Conservation (phyloP, 2,329 filamentous ascomycete genomes). For the Didymella sp. region DNA sequence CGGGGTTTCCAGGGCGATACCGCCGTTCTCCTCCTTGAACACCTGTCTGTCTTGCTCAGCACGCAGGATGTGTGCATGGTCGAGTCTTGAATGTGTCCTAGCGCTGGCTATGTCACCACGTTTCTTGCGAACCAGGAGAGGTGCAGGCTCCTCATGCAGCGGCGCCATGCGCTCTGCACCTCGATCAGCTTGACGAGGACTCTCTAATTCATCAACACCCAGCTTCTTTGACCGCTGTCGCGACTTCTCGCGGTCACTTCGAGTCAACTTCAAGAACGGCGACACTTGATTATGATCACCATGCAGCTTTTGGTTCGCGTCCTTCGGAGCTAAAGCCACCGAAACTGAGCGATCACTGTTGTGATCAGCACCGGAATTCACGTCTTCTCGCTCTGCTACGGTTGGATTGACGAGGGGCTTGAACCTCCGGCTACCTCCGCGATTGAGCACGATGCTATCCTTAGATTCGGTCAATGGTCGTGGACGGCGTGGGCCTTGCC, state of each 20-base stretch:
- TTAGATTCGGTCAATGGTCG: not conserved
- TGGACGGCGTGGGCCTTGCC: slow-evolving; percentile 4
- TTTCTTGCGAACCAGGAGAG: not conserved
- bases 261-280: not conserved
- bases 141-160: slow-evolving; percentile 2
- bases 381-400: not conserved
- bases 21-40: no score
- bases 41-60: not conserved
- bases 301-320: slow-evolving; percentile 1
- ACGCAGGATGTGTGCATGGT: not conserved
- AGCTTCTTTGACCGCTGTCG: not conserved
- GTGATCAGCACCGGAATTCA: not conserved
- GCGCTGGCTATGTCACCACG: not conserved
- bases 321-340: not conserved
- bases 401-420: not conserved
- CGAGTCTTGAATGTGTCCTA: not conserved
- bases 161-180: not conserved
- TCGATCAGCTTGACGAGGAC: not conserved
- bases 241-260: no score
- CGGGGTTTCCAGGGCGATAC: not conserved
- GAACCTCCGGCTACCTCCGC: not conserved
- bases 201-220: not conserved
- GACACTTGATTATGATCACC: not conserved
- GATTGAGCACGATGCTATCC: not conserved
- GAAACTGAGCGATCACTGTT: not conserved